phyloP scores from a whole-genome alignment of 495 filamentous ascomycete genomes.

The Penicillium odoratum region DNA sequence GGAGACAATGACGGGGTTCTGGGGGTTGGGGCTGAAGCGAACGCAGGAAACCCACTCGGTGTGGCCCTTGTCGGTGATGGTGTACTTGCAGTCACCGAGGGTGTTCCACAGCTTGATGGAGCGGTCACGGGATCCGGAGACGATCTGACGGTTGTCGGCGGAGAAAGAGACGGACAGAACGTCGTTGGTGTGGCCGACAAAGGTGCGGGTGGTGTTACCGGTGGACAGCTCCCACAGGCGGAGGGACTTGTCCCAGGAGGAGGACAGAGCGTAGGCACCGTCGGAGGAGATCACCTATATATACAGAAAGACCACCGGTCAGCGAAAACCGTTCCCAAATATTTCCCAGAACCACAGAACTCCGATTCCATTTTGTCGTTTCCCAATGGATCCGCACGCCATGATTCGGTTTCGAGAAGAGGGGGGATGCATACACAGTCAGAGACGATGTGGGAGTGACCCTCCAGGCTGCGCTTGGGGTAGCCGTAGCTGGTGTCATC shows the following conservation, averaged over 20 bases:
- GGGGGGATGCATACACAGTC: conserved; percentile 81
- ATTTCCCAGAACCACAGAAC: not conserved
- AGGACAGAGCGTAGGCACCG: conserved; percentile 97
- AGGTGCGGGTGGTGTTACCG: conserved; percentile 93
- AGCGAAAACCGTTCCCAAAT: conserved; percentile 31
- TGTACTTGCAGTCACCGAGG: conserved; percentile 99
- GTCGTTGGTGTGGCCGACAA: conserved; percentile 99
- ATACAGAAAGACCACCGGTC: conserved; percentile 30
- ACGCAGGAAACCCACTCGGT: conserved; percentile 99
- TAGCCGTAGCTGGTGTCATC: conserved; percentile 94
- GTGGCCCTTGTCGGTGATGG: conserved; percentile 99
- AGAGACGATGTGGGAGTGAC: conserved; percentile 99
- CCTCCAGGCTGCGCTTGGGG: conserved; percentile 96
- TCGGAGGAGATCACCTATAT: conserved; percentile 97
- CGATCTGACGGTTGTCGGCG: conserved; percentile 99
- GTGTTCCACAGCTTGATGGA: conserved; percentile 99
- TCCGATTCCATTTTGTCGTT: conserved; percentile 17
- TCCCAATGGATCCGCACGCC: conserved; percentile 15
- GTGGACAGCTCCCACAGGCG: conserved; percentile 98
- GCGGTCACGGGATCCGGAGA: conserved; percentile 95
- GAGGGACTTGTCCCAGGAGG: conserved; percentile 99
- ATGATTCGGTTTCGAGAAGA: conserved; percentile 11
- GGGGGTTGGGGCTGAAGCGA: conserved; percentile 98
- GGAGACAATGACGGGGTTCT: conserved; percentile 99
- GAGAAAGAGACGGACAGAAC: conserved; percentile 99